Percentiles rank a stretch among this genome's conserved stretches.
These are phyloP conservation scores for Inga laurina DNA, from an alignment of 306 rosid species.

Conservation along the genomic window DNA sequence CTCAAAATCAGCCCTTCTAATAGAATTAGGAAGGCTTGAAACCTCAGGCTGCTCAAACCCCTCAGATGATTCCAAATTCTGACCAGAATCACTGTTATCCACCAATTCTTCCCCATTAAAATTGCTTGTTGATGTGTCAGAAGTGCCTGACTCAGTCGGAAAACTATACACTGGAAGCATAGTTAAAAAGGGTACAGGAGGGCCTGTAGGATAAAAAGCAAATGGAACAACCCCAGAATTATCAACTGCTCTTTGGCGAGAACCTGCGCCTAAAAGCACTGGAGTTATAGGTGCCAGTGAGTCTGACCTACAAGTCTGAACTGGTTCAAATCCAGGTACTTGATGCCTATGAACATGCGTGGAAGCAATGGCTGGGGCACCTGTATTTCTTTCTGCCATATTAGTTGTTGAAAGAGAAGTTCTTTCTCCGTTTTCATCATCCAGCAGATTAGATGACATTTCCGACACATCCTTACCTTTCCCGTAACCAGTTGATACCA, in stretches of 20 bases:
- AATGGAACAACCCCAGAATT: conserved; percentile 56
- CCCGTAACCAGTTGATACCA: conserved; percentile 43
- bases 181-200: conserved; percentile 76
- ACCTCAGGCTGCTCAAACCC: conserved; percentile 48
- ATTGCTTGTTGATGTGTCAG: conserved; percentile 54
- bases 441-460: conserved; percentile 52
- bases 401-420: conserved; percentile 41
- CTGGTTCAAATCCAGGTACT: conserved; percentile 52
- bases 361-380: conserved; percentile 40
- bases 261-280: conserved; percentile 51
- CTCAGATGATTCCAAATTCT: conserved; percentile 54
- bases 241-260: conserved; percentile 64
- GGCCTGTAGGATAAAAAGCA: conserved; percentile 78
- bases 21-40: conserved; percentile 38
- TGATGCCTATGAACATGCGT: conserved; percentile 56
- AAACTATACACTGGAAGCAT: conserved; percentile 69
- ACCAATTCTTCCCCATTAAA: conserved; percentile 51
- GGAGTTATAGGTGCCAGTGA: conserved; percentile 53
- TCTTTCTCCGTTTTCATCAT: conserved; percentile 62
- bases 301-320: conserved; percentile 67
- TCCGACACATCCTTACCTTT: conserved; percentile 65
- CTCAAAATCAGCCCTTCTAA: conserved; percentile 45
- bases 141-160: conserved; percentile 56
- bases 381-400: conserved; percentile 50
- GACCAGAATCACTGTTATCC: conserved; percentile 53